phyloP scores from a whole-genome alignment of 2,329 filamentous ascomycete species.

The Cryphonectria carpinicola region DNA sequence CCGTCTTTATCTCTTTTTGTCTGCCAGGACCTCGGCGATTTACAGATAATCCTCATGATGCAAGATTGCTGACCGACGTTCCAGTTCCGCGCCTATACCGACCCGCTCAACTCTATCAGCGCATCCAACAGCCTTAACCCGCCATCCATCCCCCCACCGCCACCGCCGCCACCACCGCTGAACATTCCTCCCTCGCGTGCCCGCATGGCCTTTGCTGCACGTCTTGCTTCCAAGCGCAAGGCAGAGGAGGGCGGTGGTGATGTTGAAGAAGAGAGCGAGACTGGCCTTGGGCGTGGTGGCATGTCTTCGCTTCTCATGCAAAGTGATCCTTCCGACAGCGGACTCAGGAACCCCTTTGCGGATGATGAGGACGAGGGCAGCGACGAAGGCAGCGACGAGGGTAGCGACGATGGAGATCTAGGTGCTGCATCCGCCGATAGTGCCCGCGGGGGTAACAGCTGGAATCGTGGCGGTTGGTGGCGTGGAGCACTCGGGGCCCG shows the following conservation, averaged over 20 bases:
- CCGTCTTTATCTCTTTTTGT: constrained; percentile 16
- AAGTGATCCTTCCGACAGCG: constrained; percentile 25
- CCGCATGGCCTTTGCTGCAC: constrained; percentile 85
- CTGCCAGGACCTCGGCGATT: neutral
- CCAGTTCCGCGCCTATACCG: constrained; percentile 64
- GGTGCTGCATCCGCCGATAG: constrained; percentile 39
- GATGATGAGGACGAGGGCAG: constrained; percentile 60
- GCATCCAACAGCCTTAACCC: constrained; percentile 47
- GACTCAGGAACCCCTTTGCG: constrained; percentile 57
- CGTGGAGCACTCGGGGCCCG: constrained; percentile 37
- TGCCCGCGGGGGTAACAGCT: constrained; percentile 34
- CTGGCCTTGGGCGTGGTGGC: constrained; percentile 26
- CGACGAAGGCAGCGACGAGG: constrained; percentile 55
- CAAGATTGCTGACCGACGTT: constrained; percentile 26
- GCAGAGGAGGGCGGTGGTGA: constrained; percentile 49
- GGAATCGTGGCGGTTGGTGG: constrained; percentile 44
- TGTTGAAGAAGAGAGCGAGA: constrained; percentile 40
- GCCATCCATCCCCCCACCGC: constrained; percentile 62
- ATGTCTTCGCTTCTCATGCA: constrained; percentile 23
- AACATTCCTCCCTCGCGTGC: constrained; percentile 87
- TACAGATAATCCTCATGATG: neutral
- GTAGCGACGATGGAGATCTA: constrained; percentile 42
- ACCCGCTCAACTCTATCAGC: constrained; percentile 53
- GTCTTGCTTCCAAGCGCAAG: constrained; percentile 73
- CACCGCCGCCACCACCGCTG: constrained; percentile 75